These are phyloP conservation scores for Neolentinus lepideus DNA, from an alignment of 1,284 basidiomycete genomes.

Conservation along the genomic window DNA sequence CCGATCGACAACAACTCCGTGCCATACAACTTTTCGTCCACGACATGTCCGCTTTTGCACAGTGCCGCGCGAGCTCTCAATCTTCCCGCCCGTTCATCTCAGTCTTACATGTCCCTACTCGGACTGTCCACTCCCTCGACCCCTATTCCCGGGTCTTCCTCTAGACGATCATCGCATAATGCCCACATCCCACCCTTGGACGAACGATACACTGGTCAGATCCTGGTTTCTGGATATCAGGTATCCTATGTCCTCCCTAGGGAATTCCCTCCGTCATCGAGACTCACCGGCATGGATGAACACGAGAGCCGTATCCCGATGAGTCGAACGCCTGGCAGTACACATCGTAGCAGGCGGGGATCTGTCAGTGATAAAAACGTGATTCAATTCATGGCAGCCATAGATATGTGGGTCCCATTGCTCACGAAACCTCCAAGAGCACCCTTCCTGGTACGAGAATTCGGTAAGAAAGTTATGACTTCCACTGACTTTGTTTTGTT, in stretches of 20 bases:
- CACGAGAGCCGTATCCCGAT: constrained; percentile 16
- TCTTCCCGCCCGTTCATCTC: constrained; percentile 49
- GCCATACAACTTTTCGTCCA: constrained; percentile 68
- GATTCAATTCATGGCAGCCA: constrained; percentile 69
- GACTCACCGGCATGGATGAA: neutral
- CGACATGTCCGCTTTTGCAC: constrained; percentile 53
- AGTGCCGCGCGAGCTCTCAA: constrained; percentile 63
- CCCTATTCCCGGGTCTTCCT: constrained; percentile 28
- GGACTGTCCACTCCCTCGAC: constrained; percentile 29
- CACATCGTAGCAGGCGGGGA: constrained; percentile 28
- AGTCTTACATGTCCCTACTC: constrained; percentile 52
- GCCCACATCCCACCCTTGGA: constrained; percentile 32
- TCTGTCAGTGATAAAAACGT: constrained; percentile 52
- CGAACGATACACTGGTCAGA: constrained; percentile 61
- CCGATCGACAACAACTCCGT: constrained; percentile 61
- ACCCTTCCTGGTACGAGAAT: constrained; percentile 55
- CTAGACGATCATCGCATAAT: constrained; percentile 6
- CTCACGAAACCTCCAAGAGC: constrained; percentile 56
- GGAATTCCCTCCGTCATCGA: constrained; percentile 45
- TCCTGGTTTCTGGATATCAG: constrained; percentile 68
- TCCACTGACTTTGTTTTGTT: too few relatives aligned
- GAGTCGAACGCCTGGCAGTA: constrained; percentile 12
- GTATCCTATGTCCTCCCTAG: constrained; percentile 73
- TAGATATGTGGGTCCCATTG: constrained; percentile 70
- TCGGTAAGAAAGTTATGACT: neutral